phyloP scores from a whole-genome alignment of 441 rosid species.

The Euphorbia corollata region DNA sequence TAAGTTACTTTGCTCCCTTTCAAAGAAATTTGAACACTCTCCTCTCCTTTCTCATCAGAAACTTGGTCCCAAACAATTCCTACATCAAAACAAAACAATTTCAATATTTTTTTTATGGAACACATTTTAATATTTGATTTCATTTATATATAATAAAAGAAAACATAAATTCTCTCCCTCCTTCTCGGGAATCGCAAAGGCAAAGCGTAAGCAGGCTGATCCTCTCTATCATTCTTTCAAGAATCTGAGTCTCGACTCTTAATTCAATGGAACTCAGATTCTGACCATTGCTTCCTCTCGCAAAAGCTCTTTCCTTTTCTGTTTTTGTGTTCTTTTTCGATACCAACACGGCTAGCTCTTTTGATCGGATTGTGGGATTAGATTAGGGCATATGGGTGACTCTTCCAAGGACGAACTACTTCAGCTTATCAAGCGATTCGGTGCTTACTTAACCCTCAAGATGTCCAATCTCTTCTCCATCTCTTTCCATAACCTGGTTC shows the following conservation, averaged over 20 bases:
- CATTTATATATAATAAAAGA: too few relatives aligned
- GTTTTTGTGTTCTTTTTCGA: not conserved
- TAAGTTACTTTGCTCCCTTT: too few relatives aligned
- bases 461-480: constrained; percentile 66
- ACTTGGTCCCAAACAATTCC: too few relatives aligned
- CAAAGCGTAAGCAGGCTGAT: not conserved
- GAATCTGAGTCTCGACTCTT: not conserved
- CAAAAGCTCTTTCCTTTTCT: not conserved
- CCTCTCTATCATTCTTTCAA: not conserved
- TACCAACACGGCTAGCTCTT: not conserved
- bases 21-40: too few relatives aligned
- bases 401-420: constrained; percentile 66
- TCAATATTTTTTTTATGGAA: too few relatives aligned
- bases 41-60: too few relatives aligned
- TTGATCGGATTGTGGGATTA: not conserved
- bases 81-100: too few relatives aligned
- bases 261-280: not conserved
- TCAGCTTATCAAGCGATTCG: constrained; percentile 73
- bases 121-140: too few relatives aligned
- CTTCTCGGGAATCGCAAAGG: not conserved
- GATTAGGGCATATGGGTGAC: constrained; percentile 48
- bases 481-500: constrained; percentile 62
- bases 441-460: constrained; percentile 71
- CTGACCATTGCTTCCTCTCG: not conserved
- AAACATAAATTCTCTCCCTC: not conserved